Evolutionary conservation across 2,329 filamentous ascomycete species (phyloP).

Genomic region (Colletotrichum orchidophilum): DNA sequence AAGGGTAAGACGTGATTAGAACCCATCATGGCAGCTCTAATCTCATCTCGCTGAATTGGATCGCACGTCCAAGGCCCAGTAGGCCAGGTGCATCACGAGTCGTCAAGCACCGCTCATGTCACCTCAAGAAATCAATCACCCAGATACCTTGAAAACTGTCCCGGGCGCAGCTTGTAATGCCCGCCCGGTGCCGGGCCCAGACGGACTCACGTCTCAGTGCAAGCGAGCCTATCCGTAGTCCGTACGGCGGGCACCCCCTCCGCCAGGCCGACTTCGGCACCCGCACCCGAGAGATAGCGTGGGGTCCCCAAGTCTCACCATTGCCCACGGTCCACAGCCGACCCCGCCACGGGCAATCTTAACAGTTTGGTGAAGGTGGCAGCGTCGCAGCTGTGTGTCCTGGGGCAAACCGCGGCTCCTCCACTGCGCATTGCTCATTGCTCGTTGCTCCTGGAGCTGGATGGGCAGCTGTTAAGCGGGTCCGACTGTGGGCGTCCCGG

Average conservation of each 20-base stretch:
- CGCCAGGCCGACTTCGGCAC: not conserved
- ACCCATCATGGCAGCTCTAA: not conserved
- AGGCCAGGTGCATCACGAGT: not conserved
- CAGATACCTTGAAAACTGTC: not conserved
- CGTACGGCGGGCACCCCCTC: not conserved
- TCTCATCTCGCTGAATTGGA: not conserved
- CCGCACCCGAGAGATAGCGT: not conserved
- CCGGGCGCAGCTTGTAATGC: not conserved
- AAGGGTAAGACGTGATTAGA: constrained; percentile 1
- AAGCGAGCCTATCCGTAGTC: not conserved
- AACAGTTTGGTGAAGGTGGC: not conserved
- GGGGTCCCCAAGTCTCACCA: not conserved
- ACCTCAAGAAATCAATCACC: not conserved
- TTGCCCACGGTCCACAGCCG: constrained; percentile 4
- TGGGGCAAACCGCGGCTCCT: not conserved
- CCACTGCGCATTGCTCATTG: not conserved
- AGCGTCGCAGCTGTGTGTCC: not conserved
- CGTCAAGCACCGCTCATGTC: not conserved
- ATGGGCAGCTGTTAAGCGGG: constrained; percentile 20
- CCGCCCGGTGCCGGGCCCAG: constrained; percentile 2
- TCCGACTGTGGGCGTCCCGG: constrained; percentile 29
- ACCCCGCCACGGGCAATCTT: not conserved
- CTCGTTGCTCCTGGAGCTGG: not conserved
- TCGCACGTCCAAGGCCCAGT: not conserved
- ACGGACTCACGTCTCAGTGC: not conserved